Conservation (phyloP, 2,329 filamentous ascomycete genomes). For the Tricladium varicosporioides region DNA sequence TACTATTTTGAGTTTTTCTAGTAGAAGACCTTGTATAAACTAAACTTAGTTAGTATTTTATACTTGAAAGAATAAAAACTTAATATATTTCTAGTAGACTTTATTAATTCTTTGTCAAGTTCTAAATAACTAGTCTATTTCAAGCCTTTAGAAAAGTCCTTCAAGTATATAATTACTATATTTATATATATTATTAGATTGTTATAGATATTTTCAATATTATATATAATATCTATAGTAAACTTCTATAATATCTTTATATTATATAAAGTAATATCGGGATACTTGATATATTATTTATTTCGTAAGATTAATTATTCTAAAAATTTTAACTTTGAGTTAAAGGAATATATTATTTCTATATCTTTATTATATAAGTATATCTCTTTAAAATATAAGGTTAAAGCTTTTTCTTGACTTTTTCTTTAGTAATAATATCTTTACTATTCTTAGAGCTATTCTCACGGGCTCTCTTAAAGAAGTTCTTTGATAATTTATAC, state of each 20-base stretch:
- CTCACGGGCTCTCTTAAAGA: not conserved
- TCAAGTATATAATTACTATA: slow-evolving; percentile 7
- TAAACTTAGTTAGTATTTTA: not conserved
- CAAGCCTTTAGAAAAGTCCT: slow-evolving; percentile 5
- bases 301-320: not conserved
- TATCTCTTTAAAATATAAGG: not conserved
- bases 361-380: not conserved
- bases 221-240: slow-evolving; percentile 1
- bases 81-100: slow-evolving; percentile 6
- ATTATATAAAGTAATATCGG: not conserved
- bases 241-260: slow-evolving; percentile 7
- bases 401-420: not conserved
- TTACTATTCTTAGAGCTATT: not conserved
- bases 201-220: slow-evolving; percentile 2
- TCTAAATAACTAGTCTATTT: not conserved
- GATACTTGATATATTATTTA: slow-evolving; percentile 2
- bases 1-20: slow-evolving; percentile 1
- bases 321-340: slow-evolving; percentile 1
- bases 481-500: slow-evolving; percentile 1
- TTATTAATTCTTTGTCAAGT: not conserved
- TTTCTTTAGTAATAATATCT: not conserved
- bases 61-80: not conserved
- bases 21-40: slow-evolving; percentile 3
- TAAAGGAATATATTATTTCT: slow-evolving; percentile 2
- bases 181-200: slow-evolving; percentile 5